Evolutionary conservation across 2,329 filamentous ascomycete species (phyloP).

Genomic region (Anthostomella pinea): DNA sequence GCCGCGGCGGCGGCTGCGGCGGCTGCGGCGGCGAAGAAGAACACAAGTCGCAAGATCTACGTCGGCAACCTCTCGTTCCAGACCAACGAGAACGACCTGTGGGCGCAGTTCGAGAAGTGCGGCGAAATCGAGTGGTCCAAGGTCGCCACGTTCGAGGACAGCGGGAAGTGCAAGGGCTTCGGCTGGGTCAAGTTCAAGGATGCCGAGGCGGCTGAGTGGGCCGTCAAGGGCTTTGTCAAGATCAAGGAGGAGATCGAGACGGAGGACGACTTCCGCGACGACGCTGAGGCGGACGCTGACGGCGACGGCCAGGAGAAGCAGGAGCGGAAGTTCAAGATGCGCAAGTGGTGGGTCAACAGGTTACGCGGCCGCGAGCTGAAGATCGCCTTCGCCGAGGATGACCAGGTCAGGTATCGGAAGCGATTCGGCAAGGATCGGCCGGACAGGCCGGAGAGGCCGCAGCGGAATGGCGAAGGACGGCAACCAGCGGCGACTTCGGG

Average conservation of each 20-base stretch:
- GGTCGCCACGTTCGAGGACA: constrained; percentile 93
- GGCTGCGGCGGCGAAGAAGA: constrained; percentile 36
- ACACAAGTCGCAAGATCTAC: constrained; percentile 78
- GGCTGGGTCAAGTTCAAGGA: constrained; percentile 92
- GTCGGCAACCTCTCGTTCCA: constrained; percentile 87
- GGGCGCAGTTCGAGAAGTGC: constrained; percentile 79
- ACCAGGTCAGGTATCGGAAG: constrained; percentile 87
- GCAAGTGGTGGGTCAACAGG: constrained; percentile 82
- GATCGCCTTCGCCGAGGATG: constrained; percentile 91
- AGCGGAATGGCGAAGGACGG: constrained; percentile 4
- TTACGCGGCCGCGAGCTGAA: constrained; percentile 77
- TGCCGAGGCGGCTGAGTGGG: constrained; percentile 68
- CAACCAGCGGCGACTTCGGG: constrained; percentile 10
- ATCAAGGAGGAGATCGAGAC: constrained; percentile 64
- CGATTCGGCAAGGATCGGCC: constrained; percentile 75
- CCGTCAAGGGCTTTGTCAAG: constrained; percentile 78
- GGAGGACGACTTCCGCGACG: constrained; percentile 57
- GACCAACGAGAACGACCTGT: constrained; percentile 75
- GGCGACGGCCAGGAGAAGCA: constrained; percentile 41
- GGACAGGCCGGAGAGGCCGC: constrained; percentile 30
- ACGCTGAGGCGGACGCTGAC: constrained; percentile 41
- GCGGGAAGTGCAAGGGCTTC: constrained; percentile 96
- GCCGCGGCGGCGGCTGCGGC: constrained; percentile 22
- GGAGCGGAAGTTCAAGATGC: constrained; percentile 54
- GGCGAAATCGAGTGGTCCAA: constrained; percentile 80